phyloP scores from a whole-genome alignment of 1,139 yeast species.

The Pichia sp. region DNA sequence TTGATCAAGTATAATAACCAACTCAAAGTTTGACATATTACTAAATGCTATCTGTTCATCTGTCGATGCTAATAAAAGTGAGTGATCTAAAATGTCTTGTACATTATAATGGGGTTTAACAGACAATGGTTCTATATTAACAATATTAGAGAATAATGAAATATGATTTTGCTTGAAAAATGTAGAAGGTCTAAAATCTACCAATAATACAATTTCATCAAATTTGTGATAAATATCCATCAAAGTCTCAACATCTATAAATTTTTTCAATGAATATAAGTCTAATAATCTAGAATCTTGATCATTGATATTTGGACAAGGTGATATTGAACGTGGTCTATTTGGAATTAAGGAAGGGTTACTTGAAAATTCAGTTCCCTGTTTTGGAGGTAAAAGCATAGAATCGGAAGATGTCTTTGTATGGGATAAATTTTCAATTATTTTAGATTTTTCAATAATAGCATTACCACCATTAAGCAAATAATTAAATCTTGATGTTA shows the following conservation, averaged over 20 bases:
- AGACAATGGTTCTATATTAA: conserved; percentile 55
- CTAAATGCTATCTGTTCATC: conserved; percentile 37
- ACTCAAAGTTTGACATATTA: conserved; percentile 43
- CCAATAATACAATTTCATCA: conserved; percentile 34
- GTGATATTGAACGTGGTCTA: conserved; percentile 12
- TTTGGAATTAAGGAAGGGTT: neutral
- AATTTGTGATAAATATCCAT: conserved; percentile 18
- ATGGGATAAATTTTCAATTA: conserved; percentile 6
- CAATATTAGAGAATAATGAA: conserved; percentile 37
- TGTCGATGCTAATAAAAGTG: conserved; percentile 30
- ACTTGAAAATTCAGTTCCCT: neutral
- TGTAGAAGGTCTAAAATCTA: conserved; percentile 50
- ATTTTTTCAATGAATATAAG: conserved; percentile 1
- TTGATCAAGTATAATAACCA: conserved; percentile 49
- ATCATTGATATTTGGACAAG: conserved; percentile 2
- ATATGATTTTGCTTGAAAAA: conserved; percentile 51
- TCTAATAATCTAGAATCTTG: conserved; percentile 1
- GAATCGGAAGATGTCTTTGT: neutral
- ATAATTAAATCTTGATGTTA: conserved; percentile 11
- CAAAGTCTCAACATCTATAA: conserved; percentile 20
- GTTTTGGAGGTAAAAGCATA: neutral
- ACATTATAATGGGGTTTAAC: conserved; percentile 33
- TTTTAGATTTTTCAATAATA: conserved; percentile 11
- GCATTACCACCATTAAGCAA: conserved; percentile 12
- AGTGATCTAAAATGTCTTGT: conserved; percentile 30